Evolutionary conservation across 352 stramenopile species (phyloP), one percentile per base, ranked within the genome.

Genomic region (Phytophthora syringae): DNA sequence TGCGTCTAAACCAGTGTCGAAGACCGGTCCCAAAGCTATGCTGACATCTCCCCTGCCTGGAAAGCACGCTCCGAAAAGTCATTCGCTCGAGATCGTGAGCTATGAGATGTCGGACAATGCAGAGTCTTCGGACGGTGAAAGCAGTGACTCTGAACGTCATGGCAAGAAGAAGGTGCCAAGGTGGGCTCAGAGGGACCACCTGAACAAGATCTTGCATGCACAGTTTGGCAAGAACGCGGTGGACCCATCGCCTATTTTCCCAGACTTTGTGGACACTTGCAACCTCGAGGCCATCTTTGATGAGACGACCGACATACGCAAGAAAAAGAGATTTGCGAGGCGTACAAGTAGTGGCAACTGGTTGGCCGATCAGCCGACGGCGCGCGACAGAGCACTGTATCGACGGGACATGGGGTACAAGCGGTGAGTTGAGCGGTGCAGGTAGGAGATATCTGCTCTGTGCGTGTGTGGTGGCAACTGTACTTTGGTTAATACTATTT

Each of bases 281-380:
- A 86, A 96, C 58, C 45, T 96, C 2, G 88, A 94, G 68, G 79
- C 83, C 10, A 96, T 96, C 27, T 94, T 94, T 40, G 74, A 96
- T n/a, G n/a, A n/a, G 59, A 77, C 86, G 7, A 86, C 76, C 0
- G 86, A 94, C 43, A 59, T 79, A 9, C 65, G 67, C 2, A 94
- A 94, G 61, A 93, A 94, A 67, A 92, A 90, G 57, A 80, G 80
- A 25, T 96, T 94, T 47, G 63, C 76, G 27, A 77, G 84, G 36
- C 78, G 88, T n/a, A 92, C 83, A 53, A 96, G 88, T 65, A 93
- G 84, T 25, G 88, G 86, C 11, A 94, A 96, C 71, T 96, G 88
- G 88, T 75, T 94, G 24, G 82, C 80, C 7, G 88, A 96, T 70
- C 77, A 80, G 15, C 84, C 86, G 10, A 94, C 86, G 7, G 83